A percentile compares a stretch with the other conserved stretches of the same genome.
These are phyloP conservation scores for Aspergillus conjunctus DNA, from an alignment of 495 filamentous ascomycete genomes.

Conservation along the genomic window DNA sequence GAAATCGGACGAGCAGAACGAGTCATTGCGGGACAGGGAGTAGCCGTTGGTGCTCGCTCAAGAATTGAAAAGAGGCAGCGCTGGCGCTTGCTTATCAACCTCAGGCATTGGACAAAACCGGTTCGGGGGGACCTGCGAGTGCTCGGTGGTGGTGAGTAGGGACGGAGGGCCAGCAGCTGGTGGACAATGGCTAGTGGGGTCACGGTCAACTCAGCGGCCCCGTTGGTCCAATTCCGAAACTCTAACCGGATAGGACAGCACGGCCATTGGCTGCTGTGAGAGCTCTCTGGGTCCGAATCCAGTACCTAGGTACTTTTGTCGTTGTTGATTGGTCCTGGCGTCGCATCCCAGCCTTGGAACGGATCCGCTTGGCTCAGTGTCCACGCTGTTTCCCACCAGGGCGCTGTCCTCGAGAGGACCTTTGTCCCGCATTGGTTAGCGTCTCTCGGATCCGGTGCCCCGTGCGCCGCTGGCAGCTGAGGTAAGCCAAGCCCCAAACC, in stretches of 20 bases:
- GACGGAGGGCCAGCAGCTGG: slow-evolving; percentile 1
- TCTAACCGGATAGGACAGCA: not conserved
- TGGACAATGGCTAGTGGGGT: slow-evolving; percentile 13
- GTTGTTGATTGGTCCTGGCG: slow-evolving; percentile 14
- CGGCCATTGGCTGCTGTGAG: slow-evolving; percentile 8
- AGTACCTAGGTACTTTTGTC: not conserved
- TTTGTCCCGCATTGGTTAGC: slow-evolving; percentile 23
- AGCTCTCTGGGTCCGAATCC: slow-evolving; percentile 3
- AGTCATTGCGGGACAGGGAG: slow-evolving; percentile 27
- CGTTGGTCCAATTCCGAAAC: slow-evolving; percentile 20
- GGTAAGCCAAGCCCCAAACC: slow-evolving; percentile 8
- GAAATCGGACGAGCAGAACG: slow-evolving; percentile 4
- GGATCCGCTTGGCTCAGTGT: slow-evolving; percentile 22
- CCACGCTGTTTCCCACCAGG: not conserved
- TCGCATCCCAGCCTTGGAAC: slow-evolving; percentile 8
- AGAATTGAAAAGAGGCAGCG: slow-evolving; percentile 1
- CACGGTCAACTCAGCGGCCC: slow-evolving; percentile 13
- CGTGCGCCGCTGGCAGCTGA: slow-evolving; percentile 9
- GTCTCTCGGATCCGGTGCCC: slow-evolving; percentile 2
- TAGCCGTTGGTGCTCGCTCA: not conserved
- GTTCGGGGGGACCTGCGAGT: slow-evolving; percentile 5
- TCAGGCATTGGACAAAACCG: slow-evolving; percentile 1
- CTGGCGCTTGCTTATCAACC: slow-evolving; percentile 15
- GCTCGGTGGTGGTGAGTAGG: slow-evolving; percentile 2
- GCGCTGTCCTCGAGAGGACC: slow-evolving; percentile 19